phyloP scores from a whole-genome alignment of 768 basidiomycete species.

The Tylopilus balloui region DNA sequence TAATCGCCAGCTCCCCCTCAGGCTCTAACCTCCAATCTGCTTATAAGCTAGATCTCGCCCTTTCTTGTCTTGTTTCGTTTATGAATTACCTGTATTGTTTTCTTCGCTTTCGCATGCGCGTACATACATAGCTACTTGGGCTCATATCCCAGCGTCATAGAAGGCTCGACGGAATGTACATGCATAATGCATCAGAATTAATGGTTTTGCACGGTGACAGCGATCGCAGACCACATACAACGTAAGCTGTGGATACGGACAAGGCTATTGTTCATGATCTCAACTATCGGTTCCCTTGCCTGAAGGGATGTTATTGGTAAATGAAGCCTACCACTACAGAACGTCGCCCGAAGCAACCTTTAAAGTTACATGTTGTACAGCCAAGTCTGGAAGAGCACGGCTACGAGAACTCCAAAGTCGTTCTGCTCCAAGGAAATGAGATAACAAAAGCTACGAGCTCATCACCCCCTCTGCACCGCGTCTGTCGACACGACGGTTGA shows the following conservation, averaged over 20 bases:
- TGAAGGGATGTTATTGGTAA: no score
- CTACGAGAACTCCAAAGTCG: background rate
- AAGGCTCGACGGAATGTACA: no score
- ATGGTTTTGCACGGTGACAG: no score
- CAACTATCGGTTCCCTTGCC: no score
- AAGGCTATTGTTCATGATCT: no score
- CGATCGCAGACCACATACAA: no score
- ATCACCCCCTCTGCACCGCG: constrained; percentile 27
- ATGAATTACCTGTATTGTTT: background rate
- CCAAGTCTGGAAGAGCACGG: background rate
- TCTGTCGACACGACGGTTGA: constrained; percentile 51
- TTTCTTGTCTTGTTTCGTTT: background rate
- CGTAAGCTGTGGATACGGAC: no score
- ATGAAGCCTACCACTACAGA: background rate
- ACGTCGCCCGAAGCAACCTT: background rate
- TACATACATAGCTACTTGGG: no score
- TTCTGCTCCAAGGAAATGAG: background rate
- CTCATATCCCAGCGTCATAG: no score
- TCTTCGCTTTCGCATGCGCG: background rate
- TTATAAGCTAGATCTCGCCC: background rate
- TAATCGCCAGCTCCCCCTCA: background rate
- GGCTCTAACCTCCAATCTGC: background rate
- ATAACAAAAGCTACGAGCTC: constrained; percentile 1
- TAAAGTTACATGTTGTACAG: background rate
- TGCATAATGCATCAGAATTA: no score